Conservation (phyloP, 2,329 filamentous ascomycete species). For the Stemphylium vesicarium region DNA sequence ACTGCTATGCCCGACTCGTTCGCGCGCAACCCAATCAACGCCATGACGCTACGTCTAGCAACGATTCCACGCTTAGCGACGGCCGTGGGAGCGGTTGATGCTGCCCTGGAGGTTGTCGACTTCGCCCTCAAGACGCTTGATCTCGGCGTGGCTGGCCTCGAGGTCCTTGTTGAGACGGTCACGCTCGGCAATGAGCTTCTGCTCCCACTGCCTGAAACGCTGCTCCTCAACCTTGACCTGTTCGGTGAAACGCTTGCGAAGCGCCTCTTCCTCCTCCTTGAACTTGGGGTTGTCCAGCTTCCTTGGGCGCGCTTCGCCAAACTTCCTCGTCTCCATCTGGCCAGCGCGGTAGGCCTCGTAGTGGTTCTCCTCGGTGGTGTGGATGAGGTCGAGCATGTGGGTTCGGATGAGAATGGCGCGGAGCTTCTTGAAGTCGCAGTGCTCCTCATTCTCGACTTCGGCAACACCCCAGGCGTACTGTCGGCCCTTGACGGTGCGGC, state of each 20-base stretch:
- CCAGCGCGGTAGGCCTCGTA: constrained; percentile 99
- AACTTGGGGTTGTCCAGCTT: constrained; percentile 99
- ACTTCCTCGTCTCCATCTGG: constrained; percentile 99
- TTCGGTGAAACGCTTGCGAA: constrained; percentile 98
- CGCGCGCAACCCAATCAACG: constrained; percentile 10
- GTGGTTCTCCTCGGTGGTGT: constrained; percentile 98
- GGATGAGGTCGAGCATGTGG: constrained; percentile 99
- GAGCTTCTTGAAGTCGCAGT: constrained; percentile 99
- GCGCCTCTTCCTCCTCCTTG: constrained; percentile 98
- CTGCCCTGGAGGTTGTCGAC: constrained; percentile 92
- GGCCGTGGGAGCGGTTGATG: constrained; percentile 87
- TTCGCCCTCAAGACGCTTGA: constrained; percentile 90
- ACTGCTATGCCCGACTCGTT: constrained; percentile 20
- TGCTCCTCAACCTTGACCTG: constrained; percentile 99
- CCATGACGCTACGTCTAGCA: background rate
- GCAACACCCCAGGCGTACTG: constrained; percentile 99
- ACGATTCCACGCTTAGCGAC: constrained; percentile 66
- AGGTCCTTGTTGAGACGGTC: constrained; percentile 99
- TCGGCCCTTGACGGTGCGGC: constrained; percentile 96
- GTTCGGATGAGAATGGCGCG: constrained; percentile 98
- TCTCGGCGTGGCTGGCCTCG: constrained; percentile 90
- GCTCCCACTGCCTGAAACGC: constrained; percentile 99
- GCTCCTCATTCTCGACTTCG: constrained; percentile 99
- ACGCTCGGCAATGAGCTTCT: constrained; percentile 98
- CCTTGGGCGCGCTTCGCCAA: constrained; percentile 93